phyloP scores from a whole-genome alignment of 73 alveolate genomes.

The Urostyla sp. region DNA sequence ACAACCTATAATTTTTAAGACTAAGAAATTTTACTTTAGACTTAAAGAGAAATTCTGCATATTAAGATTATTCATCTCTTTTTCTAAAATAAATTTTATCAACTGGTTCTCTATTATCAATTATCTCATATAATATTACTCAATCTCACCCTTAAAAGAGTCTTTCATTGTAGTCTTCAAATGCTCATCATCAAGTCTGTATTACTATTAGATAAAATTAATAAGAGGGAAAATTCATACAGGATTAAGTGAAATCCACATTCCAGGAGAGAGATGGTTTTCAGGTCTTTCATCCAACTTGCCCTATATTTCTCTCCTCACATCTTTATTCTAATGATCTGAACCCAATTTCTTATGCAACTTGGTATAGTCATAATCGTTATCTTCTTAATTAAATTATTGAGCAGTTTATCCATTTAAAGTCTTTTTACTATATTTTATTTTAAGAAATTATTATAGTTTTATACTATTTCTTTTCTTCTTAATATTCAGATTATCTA shows the following conservation, averaged over 20 bases:
- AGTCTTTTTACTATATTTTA: constrained; percentile 32
- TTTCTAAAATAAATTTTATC: constrained; percentile 72
- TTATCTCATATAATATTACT: constrained; percentile 14
- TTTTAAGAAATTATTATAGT: background rate
- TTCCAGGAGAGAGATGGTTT: constrained; percentile 66
- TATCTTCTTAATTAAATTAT: constrained; percentile 19
- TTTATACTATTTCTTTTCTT: constrained; percentile 41
- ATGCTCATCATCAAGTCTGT: constrained; percentile 5
- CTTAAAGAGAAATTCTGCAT: constrained; percentile 66
- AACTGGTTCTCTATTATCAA: constrained; percentile 59
- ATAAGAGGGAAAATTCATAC: background rate
- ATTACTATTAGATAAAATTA: background rate
- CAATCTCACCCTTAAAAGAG: constrained; percentile 52
- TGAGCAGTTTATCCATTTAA: background rate
- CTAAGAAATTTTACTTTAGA: constrained; percentile 22
- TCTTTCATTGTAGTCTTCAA: constrained; percentile 42
- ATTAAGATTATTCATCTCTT: constrained; percentile 63
- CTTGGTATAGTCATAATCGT: constrained; percentile 54
- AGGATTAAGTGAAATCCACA: constrained; percentile 69
- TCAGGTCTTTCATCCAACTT: constrained; percentile 58
- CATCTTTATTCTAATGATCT: constrained; percentile 56
- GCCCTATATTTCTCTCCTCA: constrained; percentile 29
- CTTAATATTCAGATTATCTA: constrained; percentile 40
- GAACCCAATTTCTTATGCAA: constrained; percentile 50
- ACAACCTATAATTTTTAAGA: constrained; percentile 21